Evolutionary conservation across 176 grass and related monocot genomes (phyloP).

Genomic region (Paspalum notatum): DNA sequence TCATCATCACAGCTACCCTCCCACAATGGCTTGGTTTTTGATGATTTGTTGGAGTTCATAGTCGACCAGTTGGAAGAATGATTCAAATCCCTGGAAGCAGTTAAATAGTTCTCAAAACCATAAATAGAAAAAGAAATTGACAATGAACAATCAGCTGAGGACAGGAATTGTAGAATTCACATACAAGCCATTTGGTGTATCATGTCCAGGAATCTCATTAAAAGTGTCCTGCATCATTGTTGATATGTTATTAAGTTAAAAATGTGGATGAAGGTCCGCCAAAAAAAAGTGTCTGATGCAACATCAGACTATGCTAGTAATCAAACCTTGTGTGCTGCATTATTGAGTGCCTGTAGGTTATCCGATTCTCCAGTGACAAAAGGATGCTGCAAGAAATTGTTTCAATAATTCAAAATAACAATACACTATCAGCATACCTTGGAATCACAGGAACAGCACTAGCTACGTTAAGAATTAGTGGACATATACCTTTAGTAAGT

Average conservation of each 20-base stretch:
- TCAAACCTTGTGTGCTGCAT: slow-evolving; percentile 51
- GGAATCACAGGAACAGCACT: background rate
- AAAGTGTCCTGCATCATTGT: slow-evolving; percentile 53
- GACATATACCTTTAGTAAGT: slow-evolving; percentile 68
- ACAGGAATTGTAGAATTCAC: slow-evolving; percentile 27
- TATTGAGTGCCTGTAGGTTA: slow-evolving; percentile 49
- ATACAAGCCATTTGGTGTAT: slow-evolving; percentile 59
- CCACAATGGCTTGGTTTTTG: slow-evolving; percentile 64
- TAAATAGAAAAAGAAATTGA: slow-evolving; percentile 9
- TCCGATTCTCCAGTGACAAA: slow-evolving; percentile 84
- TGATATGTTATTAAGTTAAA: slow-evolving; percentile 17
- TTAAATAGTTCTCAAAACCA: slow-evolving; percentile 27
- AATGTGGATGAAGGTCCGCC: slow-evolving; percentile 28
- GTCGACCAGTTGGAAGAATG: slow-evolving; percentile 54
- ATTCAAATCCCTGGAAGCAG: slow-evolving; percentile 45
- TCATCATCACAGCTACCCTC: slow-evolving; percentile 65
- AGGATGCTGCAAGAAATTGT: slow-evolving; percentile 72
- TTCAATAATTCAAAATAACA: slow-evolving; percentile 48
- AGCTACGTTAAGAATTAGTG: slow-evolving; percentile 31
- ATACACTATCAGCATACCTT: slow-evolving; percentile 34
- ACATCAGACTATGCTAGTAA: slow-evolving; percentile 31
- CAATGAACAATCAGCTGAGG: background rate
- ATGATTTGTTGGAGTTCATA: slow-evolving; percentile 54
- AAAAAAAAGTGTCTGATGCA: slow-evolving; percentile 21
- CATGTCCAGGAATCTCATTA: slow-evolving; percentile 46